Percentiles rank a stretch among this genome's conserved stretches.
These are phyloP conservation scores for Magnusiomyces ingens DNA, from an alignment of 1,139 yeast species.

Conservation along the genomic window DNA sequence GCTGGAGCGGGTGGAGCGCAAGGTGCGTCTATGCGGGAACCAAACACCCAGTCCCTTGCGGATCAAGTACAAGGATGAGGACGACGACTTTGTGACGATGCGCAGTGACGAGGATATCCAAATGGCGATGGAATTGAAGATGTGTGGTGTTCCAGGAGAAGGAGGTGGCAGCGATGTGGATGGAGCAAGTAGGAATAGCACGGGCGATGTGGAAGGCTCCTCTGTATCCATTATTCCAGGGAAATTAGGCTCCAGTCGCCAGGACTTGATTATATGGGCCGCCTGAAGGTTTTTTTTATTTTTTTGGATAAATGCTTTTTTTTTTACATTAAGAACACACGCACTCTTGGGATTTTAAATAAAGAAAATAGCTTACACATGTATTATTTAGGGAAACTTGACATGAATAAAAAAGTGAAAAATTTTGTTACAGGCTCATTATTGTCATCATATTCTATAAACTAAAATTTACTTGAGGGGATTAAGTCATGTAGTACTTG, in stretches of 20 bases:
- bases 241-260: neutral
- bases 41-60: conserved; percentile 38
- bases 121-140: conserved; percentile 36
- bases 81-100: conserved; percentile 86
- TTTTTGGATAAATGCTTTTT: neutral
- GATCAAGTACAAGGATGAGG: conserved; percentile 86
- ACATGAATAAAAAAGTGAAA: neutral
- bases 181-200: neutral
- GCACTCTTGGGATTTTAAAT: no score
- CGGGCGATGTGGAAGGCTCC: neutral
- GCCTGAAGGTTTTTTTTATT: neutral
- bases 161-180: neutral
- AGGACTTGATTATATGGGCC: neutral
- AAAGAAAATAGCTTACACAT: no score
- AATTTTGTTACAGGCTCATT: neutral
- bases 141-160: no score
- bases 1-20: conserved; percentile 38
- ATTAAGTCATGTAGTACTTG: conserved; percentile 70
- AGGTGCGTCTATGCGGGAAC: conserved; percentile 40
- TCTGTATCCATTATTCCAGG: no score
- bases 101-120: conserved; percentile 70
- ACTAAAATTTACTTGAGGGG: no score
- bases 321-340: neutral
- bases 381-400: neutral
- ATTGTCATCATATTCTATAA: neutral